Conservation (phyloP, 495 filamentous ascomycete genomes). For the Evernia prunastri region DNA sequence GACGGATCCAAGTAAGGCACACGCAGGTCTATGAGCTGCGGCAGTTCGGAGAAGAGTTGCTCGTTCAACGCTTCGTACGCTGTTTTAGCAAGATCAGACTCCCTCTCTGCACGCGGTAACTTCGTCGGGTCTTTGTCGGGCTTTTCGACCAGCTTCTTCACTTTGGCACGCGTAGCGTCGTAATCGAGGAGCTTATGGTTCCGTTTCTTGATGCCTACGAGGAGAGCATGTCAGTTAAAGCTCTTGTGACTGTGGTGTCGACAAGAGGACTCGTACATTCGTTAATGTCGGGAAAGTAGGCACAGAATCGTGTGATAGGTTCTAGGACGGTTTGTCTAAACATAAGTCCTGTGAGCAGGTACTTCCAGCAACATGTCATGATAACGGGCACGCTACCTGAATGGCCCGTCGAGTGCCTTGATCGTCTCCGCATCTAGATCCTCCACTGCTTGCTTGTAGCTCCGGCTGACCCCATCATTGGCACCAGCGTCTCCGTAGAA, state of each 20-base stretch:
- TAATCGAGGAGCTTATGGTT: constrained; percentile 97
- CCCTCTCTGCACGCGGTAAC: constrained; percentile 87
- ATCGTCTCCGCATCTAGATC: constrained; percentile 97
- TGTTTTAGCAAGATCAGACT: constrained; percentile 84
- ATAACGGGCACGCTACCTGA: constrained; percentile 49
- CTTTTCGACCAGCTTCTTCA: constrained; percentile 95
- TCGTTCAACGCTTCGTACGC: constrained; percentile 96
- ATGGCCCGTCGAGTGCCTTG: constrained; percentile 96
- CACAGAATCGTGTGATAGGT: constrained; percentile 89
- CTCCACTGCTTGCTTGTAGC: constrained; percentile 96
- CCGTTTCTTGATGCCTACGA: constrained; percentile 85
- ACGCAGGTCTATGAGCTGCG: constrained; percentile 94
- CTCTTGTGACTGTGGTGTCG: neutral
- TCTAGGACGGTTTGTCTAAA: constrained; percentile 86
- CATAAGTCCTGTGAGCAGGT: neutral
- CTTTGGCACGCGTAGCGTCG: constrained; percentile 88
- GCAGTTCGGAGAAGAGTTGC: constrained; percentile 84
- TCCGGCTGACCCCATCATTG: constrained; percentile 85
- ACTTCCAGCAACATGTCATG: neutral
- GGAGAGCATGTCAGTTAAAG: constrained; percentile 4
- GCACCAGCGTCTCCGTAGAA: constrained; percentile 97
- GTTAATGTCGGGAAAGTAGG: constrained; percentile 98
- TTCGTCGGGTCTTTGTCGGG: constrained; percentile 97
- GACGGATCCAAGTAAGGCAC: constrained; percentile 94
- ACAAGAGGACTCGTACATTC: constrained; percentile 58